phyloP scores from a whole-genome alignment of 108 stramenopile species.

The Cyclotella atomus region DNA sequence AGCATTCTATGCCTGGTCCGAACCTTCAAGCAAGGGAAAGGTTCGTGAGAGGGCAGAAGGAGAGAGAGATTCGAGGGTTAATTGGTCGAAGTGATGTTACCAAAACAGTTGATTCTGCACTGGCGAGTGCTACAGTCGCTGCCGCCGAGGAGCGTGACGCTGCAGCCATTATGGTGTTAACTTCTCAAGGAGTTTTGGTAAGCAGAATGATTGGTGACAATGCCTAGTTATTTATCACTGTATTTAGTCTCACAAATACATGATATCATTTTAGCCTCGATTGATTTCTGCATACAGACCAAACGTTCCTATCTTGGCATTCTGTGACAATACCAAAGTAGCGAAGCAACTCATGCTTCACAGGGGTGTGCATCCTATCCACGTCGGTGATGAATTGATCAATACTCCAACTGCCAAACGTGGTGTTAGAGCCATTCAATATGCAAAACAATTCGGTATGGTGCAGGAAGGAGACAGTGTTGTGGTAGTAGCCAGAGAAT shows the following conservation, averaged over 20 bases:
- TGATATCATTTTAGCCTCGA: background rate
- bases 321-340: constrained; percentile 73
- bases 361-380: constrained; percentile 82
- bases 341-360: constrained; percentile 81
- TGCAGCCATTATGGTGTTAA: constrained; percentile 89
- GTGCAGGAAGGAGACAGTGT: constrained; percentile 71
- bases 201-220: no score
- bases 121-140: constrained; percentile 92
- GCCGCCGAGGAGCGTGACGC: constrained; percentile 89
- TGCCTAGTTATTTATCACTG: no score
- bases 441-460: constrained; percentile 74
- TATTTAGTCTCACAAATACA: background rate
- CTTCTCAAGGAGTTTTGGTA: constrained; percentile 67
- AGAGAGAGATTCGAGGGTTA: constrained; percentile 11
- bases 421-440: constrained; percentile 55
- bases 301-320: constrained; percentile 79
- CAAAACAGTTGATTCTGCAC: constrained; percentile 59
- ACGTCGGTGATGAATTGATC: constrained; percentile 55
- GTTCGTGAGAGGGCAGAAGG: constrained; percentile 38
- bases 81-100: constrained; percentile 7
- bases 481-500: constrained; percentile 58
- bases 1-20: constrained; percentile 31
- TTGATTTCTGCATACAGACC: constrained; percentile 74
- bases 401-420: constrained; percentile 45
- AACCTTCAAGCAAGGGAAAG: constrained; percentile 46